A percentile compares a stretch with the other conserved stretches of the same genome.
Conservation (phyloP, 2,329 filamentous ascomycete species). For the Alternaria panax region DNA sequence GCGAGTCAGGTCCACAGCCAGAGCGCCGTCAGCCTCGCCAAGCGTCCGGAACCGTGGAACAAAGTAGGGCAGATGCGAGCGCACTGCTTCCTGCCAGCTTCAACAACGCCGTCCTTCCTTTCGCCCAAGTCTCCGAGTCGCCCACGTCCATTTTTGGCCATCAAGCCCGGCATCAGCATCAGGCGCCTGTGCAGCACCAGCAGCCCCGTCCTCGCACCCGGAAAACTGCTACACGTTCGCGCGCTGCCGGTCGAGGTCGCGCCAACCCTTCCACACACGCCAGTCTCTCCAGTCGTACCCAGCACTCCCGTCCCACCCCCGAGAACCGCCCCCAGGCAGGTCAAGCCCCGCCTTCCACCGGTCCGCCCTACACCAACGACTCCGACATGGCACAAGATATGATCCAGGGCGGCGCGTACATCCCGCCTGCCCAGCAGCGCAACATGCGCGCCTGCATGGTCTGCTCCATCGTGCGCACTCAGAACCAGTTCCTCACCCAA, state of each 20-base stretch:
- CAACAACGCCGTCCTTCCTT: background rate
- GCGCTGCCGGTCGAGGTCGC: background rate
- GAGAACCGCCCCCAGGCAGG: background rate
- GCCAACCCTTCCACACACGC: conserved; percentile 9
- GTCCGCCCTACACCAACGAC: background rate
- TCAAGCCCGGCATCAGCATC: background rate
- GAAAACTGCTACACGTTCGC: conserved; percentile 1
- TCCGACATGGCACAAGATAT: conserved; percentile 32
- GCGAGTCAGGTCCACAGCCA: conserved; percentile 11
- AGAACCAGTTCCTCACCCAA: conserved; percentile 78
- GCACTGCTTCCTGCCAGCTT: conserved; percentile 12
- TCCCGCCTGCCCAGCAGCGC: conserved; percentile 78
- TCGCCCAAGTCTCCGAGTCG: background rate
- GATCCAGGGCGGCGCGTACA: conserved; percentile 64
- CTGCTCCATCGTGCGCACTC: conserved; percentile 91
- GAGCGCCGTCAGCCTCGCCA: conserved; percentile 28
- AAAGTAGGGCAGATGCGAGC: conserved; percentile 17
- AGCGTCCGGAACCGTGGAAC: conserved; percentile 20
- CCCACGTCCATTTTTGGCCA: background rate
- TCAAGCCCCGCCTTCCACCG: conserved; percentile 1
- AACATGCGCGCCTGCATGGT: conserved; percentile 97
- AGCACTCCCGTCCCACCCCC: background rate
- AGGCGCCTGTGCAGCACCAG: background rate
- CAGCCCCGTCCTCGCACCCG: background rate
- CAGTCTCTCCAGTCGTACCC: conserved; percentile 1